phyloP scores from a whole-genome alignment of 345 rosid species.

The Gossypium mustelinum region DNA sequence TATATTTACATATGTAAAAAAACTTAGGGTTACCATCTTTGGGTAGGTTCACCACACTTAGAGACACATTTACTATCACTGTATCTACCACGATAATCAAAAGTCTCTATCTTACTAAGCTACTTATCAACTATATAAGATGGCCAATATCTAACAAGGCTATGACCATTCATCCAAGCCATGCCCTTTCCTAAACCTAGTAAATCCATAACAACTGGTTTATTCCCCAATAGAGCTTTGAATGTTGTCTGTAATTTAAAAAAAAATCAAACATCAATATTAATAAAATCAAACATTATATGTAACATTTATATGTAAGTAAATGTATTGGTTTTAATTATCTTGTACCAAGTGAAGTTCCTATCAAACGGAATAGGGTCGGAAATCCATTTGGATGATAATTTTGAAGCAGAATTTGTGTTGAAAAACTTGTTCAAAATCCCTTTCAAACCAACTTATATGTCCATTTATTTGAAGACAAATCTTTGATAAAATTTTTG shows the following conservation, averaged over 20 bases:
- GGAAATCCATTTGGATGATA: slow-evolving; percentile 11
- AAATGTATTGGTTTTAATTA: slow-evolving; percentile 3
- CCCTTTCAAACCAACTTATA: slow-evolving; percentile 40
- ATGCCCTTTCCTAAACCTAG: slow-evolving; percentile 40
- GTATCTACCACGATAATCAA: slow-evolving; percentile 34
- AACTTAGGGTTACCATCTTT: slow-evolving; percentile 29
- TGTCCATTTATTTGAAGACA: slow-evolving; percentile 32
- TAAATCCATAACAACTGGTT: slow-evolving; percentile 37
- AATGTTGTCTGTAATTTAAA: slow-evolving; percentile 23
- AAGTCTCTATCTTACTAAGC: slow-evolving; percentile 15
- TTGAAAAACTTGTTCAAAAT: slow-evolving; percentile 6
- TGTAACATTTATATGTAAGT: not conserved
- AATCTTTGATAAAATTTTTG: not conserved
- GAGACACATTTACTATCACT: slow-evolving; percentile 11
- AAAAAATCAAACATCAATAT: not conserved
- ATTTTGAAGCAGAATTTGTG: not conserved
- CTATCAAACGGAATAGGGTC: slow-evolving; percentile 7
- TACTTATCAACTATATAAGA: not conserved
- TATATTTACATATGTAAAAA: not conserved
- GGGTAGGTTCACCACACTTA: slow-evolving; percentile 37
- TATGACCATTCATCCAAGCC: slow-evolving; percentile 36
- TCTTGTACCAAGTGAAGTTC: slow-evolving; percentile 47
- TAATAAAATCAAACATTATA: not conserved
- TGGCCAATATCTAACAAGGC: slow-evolving; percentile 36
- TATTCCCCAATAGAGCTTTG: slow-evolving; percentile 29